Conservation (phyloP, 1,284 basidiomycete genomes). For the Ceratobasidium sp. region DNA sequence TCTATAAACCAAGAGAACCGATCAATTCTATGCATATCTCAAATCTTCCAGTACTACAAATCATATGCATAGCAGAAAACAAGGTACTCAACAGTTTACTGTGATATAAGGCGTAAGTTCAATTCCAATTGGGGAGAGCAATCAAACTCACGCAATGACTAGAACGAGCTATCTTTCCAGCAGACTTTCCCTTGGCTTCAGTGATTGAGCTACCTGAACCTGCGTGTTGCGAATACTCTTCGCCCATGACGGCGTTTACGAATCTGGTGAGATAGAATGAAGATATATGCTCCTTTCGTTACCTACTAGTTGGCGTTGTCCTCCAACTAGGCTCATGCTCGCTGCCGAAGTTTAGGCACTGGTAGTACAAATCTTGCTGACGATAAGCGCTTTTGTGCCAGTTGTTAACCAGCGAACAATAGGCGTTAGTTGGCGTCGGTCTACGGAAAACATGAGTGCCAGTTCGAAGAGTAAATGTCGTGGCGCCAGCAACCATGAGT, state of each 20-base stretch:
- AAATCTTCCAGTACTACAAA: too few species aligned
- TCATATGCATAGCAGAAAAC: too few species aligned
- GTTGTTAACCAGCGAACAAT: slow-evolving; percentile 5
- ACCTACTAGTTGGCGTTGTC: slow-evolving; percentile 17
- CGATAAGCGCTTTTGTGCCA: slow-evolving; percentile 21
- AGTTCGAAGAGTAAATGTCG: slow-evolving; percentile 22
- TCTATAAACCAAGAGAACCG: too few species aligned
- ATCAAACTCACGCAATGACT: slow-evolving; percentile 39
- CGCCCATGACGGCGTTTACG: slow-evolving; percentile 9
- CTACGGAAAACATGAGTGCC: not conserved
- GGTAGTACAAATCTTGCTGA: slow-evolving; percentile 9
- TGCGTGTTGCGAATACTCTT: not conserved
- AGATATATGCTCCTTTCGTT: not conserved
- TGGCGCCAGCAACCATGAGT: too few species aligned
- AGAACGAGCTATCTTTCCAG: slow-evolving; percentile 18
- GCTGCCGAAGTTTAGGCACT: not conserved
- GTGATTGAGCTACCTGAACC: not conserved
- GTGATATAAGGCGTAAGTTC: too few species aligned
- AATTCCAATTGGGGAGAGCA: too few species aligned
- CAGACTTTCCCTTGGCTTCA: not conserved
- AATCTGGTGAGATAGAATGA: too few species aligned
- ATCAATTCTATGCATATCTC: too few species aligned
- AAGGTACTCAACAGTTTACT: too few species aligned
- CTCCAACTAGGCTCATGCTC: slow-evolving; percentile 2
- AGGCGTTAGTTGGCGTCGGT: slow-evolving; percentile 18